phyloP scores from a whole-genome alignment of 164 flowering plant genomes.

The Annona cherimola region DNA sequence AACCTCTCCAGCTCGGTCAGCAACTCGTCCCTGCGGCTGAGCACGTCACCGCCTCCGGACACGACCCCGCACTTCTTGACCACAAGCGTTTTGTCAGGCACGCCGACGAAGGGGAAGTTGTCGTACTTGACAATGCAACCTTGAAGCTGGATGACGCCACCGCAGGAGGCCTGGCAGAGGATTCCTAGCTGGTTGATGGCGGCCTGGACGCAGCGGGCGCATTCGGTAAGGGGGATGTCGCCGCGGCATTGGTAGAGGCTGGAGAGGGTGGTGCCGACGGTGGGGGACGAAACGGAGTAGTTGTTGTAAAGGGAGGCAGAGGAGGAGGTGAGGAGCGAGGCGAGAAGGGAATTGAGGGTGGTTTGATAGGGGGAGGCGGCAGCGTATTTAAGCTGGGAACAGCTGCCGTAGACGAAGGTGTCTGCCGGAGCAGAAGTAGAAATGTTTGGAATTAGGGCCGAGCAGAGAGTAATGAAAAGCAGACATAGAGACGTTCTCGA shows the following conservation, averaged over 20 bases:
- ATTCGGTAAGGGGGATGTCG: slow-evolving; percentile 74
- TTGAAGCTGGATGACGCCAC: slow-evolving; percentile 67
- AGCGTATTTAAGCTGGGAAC: slow-evolving; percentile 59
- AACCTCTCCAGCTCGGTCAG: slow-evolving; percentile 38
- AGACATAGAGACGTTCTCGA: neutral
- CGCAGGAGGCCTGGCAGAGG: slow-evolving; percentile 49
- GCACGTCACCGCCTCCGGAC: slow-evolving; percentile 26
- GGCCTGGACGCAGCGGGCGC: slow-evolving; percentile 62
- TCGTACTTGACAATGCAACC: slow-evolving; percentile 85
- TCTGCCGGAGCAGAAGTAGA: slow-evolving; percentile 29
- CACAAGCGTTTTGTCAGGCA: slow-evolving; percentile 66
- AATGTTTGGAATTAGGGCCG: slow-evolving; percentile 9
- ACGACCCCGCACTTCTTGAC: slow-evolving; percentile 62
- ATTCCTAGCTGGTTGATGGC: slow-evolving; percentile 45
- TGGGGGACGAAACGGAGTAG: slow-evolving; percentile 49
- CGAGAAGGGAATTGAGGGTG: slow-evolving; percentile 71
- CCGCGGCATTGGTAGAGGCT: slow-evolving; percentile 93
- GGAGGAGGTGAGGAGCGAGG: slow-evolving; percentile 86
- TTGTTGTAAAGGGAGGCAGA: slow-evolving; percentile 71
- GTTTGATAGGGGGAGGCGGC: slow-evolving; percentile 47
- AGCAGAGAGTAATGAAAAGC: slow-evolving; percentile 13
- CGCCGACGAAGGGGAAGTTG: slow-evolving; percentile 55
- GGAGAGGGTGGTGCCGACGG: slow-evolving; percentile 38
- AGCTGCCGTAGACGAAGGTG: slow-evolving; percentile 69
- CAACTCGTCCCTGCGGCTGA: slow-evolving; percentile 54